A percentile compares a stretch with the other conserved stretches of the same genome.
phyloP scores from a whole-genome alignment of 306 rosid genomes.

The Gillenia trifoliata region DNA sequence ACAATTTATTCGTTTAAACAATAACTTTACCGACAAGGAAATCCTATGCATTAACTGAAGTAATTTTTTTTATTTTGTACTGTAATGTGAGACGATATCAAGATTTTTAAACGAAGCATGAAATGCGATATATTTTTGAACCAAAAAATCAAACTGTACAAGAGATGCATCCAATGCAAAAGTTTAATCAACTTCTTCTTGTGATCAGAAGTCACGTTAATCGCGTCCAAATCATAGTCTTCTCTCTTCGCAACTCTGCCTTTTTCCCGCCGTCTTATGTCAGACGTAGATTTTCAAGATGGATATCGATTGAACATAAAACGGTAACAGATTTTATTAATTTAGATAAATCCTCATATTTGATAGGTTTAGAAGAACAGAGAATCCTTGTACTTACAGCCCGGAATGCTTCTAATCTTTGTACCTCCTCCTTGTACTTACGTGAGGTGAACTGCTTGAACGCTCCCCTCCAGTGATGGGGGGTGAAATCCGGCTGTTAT shows the following conservation, averaged over 20 bases:
- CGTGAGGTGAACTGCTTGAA: neutral
- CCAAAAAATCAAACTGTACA: neutral
- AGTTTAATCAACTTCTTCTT: conserved; percentile 19
- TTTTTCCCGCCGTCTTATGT: conserved; percentile 34
- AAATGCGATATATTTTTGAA: too few species aligned
- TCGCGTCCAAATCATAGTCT: conserved; percentile 21
- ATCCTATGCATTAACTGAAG: neutral
- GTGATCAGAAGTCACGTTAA: conserved; percentile 3
- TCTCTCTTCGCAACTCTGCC: conserved; percentile 40
- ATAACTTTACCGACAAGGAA: neutral
- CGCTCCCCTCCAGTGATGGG: neutral
- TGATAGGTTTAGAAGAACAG: neutral
- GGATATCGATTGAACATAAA: conserved; percentile 15
- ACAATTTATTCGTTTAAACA: too few species aligned
- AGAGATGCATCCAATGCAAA: conserved; percentile 1
- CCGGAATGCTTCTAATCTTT: conserved; percentile 41
- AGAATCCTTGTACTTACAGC: conserved; percentile 34
- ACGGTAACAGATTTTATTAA: too few species aligned
- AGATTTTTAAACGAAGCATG: neutral
- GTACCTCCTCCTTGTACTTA: conserved; percentile 29
- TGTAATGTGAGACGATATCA: neutral
- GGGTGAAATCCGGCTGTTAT: conserved; percentile 29
- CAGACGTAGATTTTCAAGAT: conserved; percentile 39
- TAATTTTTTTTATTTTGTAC: too few species aligned
- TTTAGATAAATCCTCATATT: too few species aligned